A percentile compares a stretch with the other conserved stretches of the same genome.
These are phyloP conservation scores for Choiromyces venosus DNA, from an alignment of 495 filamentous ascomycete genomes.

Conservation along the genomic window DNA sequence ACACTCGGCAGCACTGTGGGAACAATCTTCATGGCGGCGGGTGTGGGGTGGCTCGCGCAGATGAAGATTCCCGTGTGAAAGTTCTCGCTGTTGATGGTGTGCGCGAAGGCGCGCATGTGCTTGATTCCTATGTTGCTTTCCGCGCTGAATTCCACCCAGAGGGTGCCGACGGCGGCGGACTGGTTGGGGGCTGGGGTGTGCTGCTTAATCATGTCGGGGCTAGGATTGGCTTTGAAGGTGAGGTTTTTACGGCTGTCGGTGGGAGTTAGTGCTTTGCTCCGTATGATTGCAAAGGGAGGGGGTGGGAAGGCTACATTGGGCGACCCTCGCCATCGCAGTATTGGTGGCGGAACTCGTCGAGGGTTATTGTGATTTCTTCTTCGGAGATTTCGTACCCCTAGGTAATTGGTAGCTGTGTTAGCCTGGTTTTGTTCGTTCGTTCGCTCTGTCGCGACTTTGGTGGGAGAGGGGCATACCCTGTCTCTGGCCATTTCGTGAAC, in stretches of 20 bases:
- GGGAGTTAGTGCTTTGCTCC: neutral
- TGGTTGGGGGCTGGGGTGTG: constrained; percentile 64
- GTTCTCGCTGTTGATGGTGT: constrained; percentile 67
- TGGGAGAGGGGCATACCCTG: constrained; percentile 52
- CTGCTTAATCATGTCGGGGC: constrained; percentile 72
- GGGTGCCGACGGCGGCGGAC: constrained; percentile 67
- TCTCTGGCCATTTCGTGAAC: constrained; percentile 83
- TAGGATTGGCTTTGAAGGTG: constrained; percentile 78
- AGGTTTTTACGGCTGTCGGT: constrained; percentile 68
- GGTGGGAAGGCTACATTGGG: constrained; percentile 32
- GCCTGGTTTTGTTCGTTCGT: neutral
- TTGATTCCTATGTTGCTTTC: constrained; percentile 76
- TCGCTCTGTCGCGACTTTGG: neutral
- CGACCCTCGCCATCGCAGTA: constrained; percentile 65
- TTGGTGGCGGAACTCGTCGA: constrained; percentile 64
- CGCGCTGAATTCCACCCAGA: constrained; percentile 87
- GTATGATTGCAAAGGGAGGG: neutral
- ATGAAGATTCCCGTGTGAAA: constrained; percentile 86
- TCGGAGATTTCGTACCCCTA: constrained; percentile 90
- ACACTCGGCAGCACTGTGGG: constrained; percentile 63
- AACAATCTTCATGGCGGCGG: constrained; percentile 78
- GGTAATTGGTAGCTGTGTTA: constrained; percentile 13
- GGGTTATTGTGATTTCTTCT: constrained; percentile 75
- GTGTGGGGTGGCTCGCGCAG: constrained; percentile 70
- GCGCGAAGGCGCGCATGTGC: constrained; percentile 82